Percentiles rank a stretch among this genome's conserved stretches.
phyloP scores from a whole-genome alignment of 768 basidiomycete genomes.

The Tylopilus sp. region DNA sequence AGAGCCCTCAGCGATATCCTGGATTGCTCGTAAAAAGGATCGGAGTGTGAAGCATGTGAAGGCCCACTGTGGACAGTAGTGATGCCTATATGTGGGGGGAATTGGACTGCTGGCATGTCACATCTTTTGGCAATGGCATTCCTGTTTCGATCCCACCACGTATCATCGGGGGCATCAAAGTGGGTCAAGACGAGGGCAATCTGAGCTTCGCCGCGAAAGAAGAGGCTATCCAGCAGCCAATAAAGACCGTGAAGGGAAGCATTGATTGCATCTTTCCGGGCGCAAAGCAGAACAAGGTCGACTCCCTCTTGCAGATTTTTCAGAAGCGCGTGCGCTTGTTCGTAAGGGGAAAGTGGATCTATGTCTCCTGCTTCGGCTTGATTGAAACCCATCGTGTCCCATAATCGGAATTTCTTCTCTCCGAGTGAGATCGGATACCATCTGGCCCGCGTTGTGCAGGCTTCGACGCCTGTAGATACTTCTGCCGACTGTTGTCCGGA shows the following conservation, averaged over 20 bases:
- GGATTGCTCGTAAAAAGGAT: slow-evolving; percentile 10
- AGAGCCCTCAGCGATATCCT: slow-evolving; percentile 9
- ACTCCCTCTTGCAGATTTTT: slow-evolving; percentile 33
- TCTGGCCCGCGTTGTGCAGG: slow-evolving; percentile 33
- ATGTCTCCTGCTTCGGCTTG: slow-evolving; percentile 17
- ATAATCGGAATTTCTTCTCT: slow-evolving; percentile 25
- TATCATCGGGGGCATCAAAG: slow-evolving; percentile 30
- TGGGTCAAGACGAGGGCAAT: slow-evolving; percentile 39
- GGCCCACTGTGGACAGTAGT: slow-evolving; percentile 12
- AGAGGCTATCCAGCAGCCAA: slow-evolving; percentile 35
- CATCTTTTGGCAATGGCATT: slow-evolving; percentile 15
- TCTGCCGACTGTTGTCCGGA: slow-evolving; percentile 26
- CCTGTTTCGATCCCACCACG: slow-evolving; percentile 40
- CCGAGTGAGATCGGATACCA: slow-evolving; percentile 21
- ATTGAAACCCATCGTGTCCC: slow-evolving; percentile 35
- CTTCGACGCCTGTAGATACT: slow-evolving; percentile 27
- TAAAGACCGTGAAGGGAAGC: slow-evolving; percentile 35
- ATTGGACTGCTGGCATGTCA: slow-evolving; percentile 9
- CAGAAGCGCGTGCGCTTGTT: slow-evolving; percentile 34
- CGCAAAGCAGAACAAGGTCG: slow-evolving; percentile 38
- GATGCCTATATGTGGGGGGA: slow-evolving; percentile 16
- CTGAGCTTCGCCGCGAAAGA: slow-evolving; percentile 35
- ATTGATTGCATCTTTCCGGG: slow-evolving; percentile 38
- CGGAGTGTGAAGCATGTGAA: not conserved
- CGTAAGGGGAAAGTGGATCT: slow-evolving; percentile 21